Evolutionary conservation across 768 basidiomycete species (phyloP), one percentile per base, ranked within the genome.

Genomic region (Termitomyces sp.): DNA sequence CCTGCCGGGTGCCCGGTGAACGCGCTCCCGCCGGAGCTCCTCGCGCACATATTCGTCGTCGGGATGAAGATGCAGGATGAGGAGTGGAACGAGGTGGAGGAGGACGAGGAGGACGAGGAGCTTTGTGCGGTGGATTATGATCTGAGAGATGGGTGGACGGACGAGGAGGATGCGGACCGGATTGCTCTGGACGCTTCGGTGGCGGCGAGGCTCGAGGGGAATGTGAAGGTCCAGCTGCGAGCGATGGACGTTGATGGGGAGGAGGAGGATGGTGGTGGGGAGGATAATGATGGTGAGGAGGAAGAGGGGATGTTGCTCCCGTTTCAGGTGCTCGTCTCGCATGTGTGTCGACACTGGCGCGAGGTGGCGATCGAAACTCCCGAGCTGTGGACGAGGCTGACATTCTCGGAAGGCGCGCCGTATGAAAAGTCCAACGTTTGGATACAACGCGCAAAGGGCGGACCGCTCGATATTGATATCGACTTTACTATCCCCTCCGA

Each of bases 281-380:
- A 51, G 5, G 53, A 60, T 1, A 50, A 51, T 7, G 63, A 60
- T 1, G 57, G 61, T 9, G 54, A 54, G 6, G 59, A 65, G 0
- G 58, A 57, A 12, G 63, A 61, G 1, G 65, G 64, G 18, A 22
- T 14, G 5, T 45, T 46, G 14, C 54, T 72, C 1, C 72, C 73
- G 2, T 85, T 84, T 65, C 77, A 80, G 61, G 70, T 84, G 30
- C 71, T 84, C 62, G 82, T 79, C 14, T 85, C 85, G 18, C 85
- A 85, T 62, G 79, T 86, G 10, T 87, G 85, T 67, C 70, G 64
- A 26, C 81, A 77, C 57, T 87, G 86, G 86, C 81, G 85, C 49
- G 70, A 69, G 33, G 68, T 77, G 22, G 79, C 84, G 3, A 55
- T 87, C 30, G 77, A 77, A 32, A 80, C 80, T 0, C 81, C 84